These are phyloP conservation scores for Sanghuangporus weigelae DNA, from an alignment of 1,284 basidiomycete species.

Conservation along the genomic window DNA sequence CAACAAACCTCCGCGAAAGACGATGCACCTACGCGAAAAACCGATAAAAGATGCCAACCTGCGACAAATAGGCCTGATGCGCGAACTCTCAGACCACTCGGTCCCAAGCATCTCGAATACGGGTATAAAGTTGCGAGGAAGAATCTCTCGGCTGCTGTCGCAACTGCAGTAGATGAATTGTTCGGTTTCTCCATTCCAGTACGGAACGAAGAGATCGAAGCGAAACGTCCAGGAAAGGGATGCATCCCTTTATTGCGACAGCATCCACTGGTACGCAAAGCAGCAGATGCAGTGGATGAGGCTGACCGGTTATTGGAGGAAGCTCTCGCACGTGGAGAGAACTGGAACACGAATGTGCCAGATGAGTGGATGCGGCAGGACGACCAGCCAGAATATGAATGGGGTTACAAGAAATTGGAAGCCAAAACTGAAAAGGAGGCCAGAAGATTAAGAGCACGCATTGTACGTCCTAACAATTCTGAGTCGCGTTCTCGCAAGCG, in stretches of 20 bases:
- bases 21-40: too few relatives aligned
- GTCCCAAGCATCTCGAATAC: slow-evolving; percentile 5
- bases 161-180: background rate
- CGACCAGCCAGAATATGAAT: background rate
- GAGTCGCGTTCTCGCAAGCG: too few relatives aligned
- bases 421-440: background rate
- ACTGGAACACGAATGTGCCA: slow-evolving; percentile 14
- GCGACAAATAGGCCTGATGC: too few relatives aligned
- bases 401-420: background rate
- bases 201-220: background rate
- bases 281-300: background rate
- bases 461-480: background rate
- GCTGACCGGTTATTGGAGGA: slow-evolving; percentile 13
- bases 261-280: background rate
- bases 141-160: slow-evolving; percentile 1
- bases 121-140: background rate
- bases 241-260: background rate
- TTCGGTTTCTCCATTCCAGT: slow-evolving; percentile 1
- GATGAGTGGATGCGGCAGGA: background rate
- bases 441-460: background rate
- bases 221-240: background rate
- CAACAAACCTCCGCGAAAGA: too few relatives aligned
- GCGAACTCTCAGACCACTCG: background rate
- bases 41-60: too few relatives aligned
- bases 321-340: slow-evolving; percentile 13